Evolutionary conservation across 2,329 filamentous ascomycete species (phyloP).

Genomic region (Trichoderma atroviride): DNA sequence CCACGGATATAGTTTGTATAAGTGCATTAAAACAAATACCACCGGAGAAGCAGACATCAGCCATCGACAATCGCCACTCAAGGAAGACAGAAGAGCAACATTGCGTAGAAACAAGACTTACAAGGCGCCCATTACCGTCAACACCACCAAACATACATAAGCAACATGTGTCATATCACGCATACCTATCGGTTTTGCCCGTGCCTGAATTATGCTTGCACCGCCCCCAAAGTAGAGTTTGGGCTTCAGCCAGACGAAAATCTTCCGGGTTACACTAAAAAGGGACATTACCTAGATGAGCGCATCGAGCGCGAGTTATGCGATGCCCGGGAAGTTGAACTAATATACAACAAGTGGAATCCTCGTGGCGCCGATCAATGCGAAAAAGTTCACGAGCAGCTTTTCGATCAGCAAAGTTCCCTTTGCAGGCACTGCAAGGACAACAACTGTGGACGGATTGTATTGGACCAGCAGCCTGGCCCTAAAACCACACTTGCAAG

Average conservation of each 20-base stretch:
- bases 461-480: too few species aligned
- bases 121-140: neutral
- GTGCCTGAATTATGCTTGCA: conserved; percentile 3
- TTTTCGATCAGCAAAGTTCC: too few species aligned
- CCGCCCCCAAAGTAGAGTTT: neutral
- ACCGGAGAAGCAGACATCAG: neutral
- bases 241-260: neutral
- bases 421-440: too few species aligned
- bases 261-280: neutral
- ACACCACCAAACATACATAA: neutral
- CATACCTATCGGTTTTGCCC: conserved; percentile 1
- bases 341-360: too few species aligned
- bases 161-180: neutral
- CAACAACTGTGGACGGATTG: too few species aligned
- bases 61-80: neutral
- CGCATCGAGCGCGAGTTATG: neutral
- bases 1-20: neutral
- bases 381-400: too few species aligned
- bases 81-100: neutral
- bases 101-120: neutral
- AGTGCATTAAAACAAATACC: neutral
- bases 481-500: too few species aligned
- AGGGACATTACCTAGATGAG: neutral
- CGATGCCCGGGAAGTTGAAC: neutral
- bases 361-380: too few species aligned